A percentile compares a stretch with the other conserved stretches of the same genome.
Evolutionary conservation across 257 asterid genomes (phyloP).

Genomic region (Hygrophila difformis): DNA sequence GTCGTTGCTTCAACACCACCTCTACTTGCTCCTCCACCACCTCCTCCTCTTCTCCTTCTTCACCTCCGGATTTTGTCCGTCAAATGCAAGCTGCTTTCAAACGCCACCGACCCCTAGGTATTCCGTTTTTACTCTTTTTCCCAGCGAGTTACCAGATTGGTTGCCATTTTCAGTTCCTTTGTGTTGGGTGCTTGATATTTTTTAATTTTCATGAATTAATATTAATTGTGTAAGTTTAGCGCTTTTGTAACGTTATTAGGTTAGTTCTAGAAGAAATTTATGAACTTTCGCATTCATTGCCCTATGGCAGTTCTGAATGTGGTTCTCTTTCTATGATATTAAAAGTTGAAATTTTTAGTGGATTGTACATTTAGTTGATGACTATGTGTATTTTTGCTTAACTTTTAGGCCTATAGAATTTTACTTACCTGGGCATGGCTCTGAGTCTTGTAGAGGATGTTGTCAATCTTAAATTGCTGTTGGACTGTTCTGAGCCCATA

Average conservation of each 20-base stretch:
- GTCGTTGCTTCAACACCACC: slow-evolving; percentile 38
- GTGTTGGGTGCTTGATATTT: neutral
- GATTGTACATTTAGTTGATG: slow-evolving; percentile 4
- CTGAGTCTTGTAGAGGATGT: neutral
- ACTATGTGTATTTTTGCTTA: neutral
- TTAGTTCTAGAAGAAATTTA: slow-evolving; percentile 1
- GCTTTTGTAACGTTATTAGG: neutral
- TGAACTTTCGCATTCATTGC: slow-evolving; percentile 11
- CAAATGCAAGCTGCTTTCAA: slow-evolving; percentile 69
- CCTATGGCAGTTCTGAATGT: neutral
- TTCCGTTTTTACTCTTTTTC: neutral
- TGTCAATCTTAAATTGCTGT: neutral
- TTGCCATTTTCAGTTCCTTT: neutral
- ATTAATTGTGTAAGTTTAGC: neutral
- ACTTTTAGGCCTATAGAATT: neutral
- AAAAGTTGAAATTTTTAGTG: slow-evolving; percentile 3
- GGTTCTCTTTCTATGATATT: neutral
- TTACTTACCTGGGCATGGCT: neutral
- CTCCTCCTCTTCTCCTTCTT: slow-evolving; percentile 50
- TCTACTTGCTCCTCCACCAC: slow-evolving; percentile 41
- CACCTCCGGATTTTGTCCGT: slow-evolving; percentile 67
- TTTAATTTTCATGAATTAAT: neutral
- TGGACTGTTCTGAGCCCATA: neutral
- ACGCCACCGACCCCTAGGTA: slow-evolving; percentile 81
- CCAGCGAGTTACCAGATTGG: too few relatives aligned